Percentiles rank a stretch among this genome's conserved stretches.
These are phyloP conservation scores for Cladophialophora carrionii DNA, from an alignment of 2,329 filamentous ascomycete genomes.

Conservation along the genomic window DNA sequence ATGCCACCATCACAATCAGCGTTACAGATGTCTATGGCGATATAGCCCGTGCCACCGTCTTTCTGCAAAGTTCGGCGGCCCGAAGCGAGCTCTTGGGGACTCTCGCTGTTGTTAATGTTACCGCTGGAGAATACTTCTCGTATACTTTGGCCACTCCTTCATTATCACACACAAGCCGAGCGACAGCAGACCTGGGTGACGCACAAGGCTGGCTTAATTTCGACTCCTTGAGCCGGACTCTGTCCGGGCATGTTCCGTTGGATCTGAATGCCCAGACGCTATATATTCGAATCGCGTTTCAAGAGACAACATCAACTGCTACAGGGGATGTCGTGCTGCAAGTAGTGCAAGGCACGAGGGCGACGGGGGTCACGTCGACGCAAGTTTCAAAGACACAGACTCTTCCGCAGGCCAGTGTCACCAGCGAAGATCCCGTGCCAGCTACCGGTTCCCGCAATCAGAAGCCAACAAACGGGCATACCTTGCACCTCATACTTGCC, in stretches of 20 bases:
- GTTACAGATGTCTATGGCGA: constrained; percentile 65
- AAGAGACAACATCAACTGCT: constrained; percentile 17
- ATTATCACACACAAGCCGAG: constrained; percentile 14
- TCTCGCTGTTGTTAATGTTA: constrained; percentile 54
- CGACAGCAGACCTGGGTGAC: constrained; percentile 9
- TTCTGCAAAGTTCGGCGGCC: constrained; percentile 47
- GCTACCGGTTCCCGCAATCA: background rate
- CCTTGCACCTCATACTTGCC: constrained; percentile 24
- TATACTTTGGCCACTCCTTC: constrained; percentile 9
- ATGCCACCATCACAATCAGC: constrained; percentile 65
- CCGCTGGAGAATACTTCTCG: constrained; percentile 53
- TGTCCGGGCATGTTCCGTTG: constrained; percentile 22
- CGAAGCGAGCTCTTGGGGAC: constrained; percentile 47
- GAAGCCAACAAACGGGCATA: constrained; percentile 9
- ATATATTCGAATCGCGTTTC: constrained; percentile 20
- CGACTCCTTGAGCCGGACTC: constrained; percentile 15
- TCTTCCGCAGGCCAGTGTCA: constrained; percentile 14
- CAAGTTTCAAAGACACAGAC: constrained; percentile 2
- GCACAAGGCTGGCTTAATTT: constrained; percentile 27
- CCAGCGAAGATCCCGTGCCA: constrained; percentile 9
- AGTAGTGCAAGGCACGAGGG: background rate
- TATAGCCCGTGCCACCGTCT: constrained; percentile 60
- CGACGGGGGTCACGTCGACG: constrained; percentile 3
- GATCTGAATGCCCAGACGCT: constrained; percentile 9
- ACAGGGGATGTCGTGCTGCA: constrained; percentile 6